Base-by-base conservation (phyloP, 73 alveolate species). In the Paramecium primaurelia region DNA sequence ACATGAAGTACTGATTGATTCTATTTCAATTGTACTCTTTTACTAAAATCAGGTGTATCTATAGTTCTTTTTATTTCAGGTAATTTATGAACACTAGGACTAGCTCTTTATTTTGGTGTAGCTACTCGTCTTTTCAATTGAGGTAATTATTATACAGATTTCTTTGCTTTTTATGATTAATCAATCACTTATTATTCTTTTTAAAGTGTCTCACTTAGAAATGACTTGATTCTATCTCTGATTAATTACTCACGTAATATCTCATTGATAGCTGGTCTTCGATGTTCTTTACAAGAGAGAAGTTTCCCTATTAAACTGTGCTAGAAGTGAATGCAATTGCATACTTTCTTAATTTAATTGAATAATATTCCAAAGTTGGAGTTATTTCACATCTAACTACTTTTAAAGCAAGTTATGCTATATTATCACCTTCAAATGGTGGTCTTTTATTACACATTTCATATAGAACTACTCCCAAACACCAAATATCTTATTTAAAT, bases 371-470 rank as follows among this genome's bases (percentile, higher is more conserved):
- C 30, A 98, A 97, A 20, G 95, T 87, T 4, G 99, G 93, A 32
- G 92, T 87, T 92, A 88, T 96, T 59, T 75, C 84, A 58, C 99
- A 99, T 77, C 92, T 90, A 2, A 93, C 93, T 73, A 98, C 97
- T 95, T 96, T 96, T 18, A 92, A 47, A 11, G 99, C 98, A 10
- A 98, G 91, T 12, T 94, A 77, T 6, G 98, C 98, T 26, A 98
- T 59, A 12, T 93, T 92, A 16, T 97, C 97, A 10, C 97, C 97
- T 83, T 96, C 97, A 44, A 98, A 97, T 71, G 99, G 99, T 30
- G 98, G 98, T 68, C 93, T 92, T 34, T 95, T 93, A 59, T 98
- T 86, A 92, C 98, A 96, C 97, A 97, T 89, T 92, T 96, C 99
- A 88, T 96, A 96, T 30, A 96, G 93, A 44, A 96, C 93, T 18